Conservation (phyloP, 2,329 filamentous ascomycete genomes). For the Microsporum canis region DNA sequence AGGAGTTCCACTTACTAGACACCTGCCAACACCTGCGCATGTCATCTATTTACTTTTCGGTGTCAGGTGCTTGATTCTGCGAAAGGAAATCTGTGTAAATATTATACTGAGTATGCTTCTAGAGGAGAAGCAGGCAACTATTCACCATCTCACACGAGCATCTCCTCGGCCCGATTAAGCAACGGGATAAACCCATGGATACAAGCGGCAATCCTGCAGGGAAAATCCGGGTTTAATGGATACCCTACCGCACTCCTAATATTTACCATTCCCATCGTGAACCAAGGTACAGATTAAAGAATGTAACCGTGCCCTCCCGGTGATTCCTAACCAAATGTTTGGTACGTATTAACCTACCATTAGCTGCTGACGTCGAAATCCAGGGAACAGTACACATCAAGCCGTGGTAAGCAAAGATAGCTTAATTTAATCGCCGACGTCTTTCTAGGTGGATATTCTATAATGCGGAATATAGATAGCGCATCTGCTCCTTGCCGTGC, state of each 20-base stretch:
- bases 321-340: not conserved
- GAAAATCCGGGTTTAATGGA: not conserved
- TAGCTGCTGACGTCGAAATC: not conserved
- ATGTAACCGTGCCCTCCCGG: not conserved
- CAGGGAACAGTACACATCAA: not conserved
- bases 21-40: not conserved
- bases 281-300: not conserved
- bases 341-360: not conserved
- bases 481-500: not conserved
- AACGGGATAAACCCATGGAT: constrained; percentile 3
- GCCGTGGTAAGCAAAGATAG: not conserved
- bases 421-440: not conserved
- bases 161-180: not conserved
- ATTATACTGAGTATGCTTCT: not conserved
- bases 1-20: not conserved
- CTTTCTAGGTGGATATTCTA: not conserved
- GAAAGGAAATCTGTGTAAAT: not conserved
- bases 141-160: not conserved
- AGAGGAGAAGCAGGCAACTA: not conserved
- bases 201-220: not conserved
- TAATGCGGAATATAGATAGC: not conserved
- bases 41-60: not conserved
- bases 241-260: not conserved
- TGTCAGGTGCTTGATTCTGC: not conserved
- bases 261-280: not conserved